These are phyloP conservation scores for Ustilago shanxiensis DNA, from an alignment of 1,284 basidiomycete species.

Conservation along the genomic window DNA sequence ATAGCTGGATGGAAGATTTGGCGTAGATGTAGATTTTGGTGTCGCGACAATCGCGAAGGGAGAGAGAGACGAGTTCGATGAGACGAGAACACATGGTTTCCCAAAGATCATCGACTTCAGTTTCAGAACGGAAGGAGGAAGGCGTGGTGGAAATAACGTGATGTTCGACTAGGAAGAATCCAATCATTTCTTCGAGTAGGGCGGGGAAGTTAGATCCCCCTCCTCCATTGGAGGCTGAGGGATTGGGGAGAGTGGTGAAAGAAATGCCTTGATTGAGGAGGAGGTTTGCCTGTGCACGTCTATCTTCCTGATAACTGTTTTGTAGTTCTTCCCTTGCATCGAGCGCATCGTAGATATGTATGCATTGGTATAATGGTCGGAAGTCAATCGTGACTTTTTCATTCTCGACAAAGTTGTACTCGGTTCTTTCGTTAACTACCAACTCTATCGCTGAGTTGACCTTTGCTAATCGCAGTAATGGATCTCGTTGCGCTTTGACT, in stretches of 20 bases:
- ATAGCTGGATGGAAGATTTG: slow-evolving; percentile 86
- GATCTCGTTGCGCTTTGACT: slow-evolving; percentile 62
- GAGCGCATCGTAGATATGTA: slow-evolving; percentile 94
- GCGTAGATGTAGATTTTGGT: slow-evolving; percentile 85
- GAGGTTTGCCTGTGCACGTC: slow-evolving; percentile 91
- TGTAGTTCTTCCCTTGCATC: slow-evolving; percentile 90
- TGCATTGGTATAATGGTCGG: slow-evolving; percentile 93
- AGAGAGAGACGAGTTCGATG: slow-evolving; percentile 80
- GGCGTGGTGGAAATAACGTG: slow-evolving; percentile 88
- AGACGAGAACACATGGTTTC: slow-evolving; percentile 86
- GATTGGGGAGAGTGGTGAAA: slow-evolving; percentile 57
- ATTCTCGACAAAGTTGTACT: slow-evolving; percentile 92
- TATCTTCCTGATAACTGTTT: slow-evolving; percentile 92
- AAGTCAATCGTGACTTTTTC: slow-evolving; percentile 91
- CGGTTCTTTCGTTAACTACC: slow-evolving; percentile 91
- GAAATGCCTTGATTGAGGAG: slow-evolving; percentile 80
- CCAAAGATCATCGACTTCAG: slow-evolving; percentile 96
- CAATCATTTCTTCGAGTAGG: slow-evolving; percentile 86
- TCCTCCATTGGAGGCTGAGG: slow-evolving; percentile 3
- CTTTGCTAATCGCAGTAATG: slow-evolving; percentile 76
- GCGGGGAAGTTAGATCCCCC: slow-evolving; percentile 47
- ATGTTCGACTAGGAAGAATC: slow-evolving; percentile 97
- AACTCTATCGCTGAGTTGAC: slow-evolving; percentile 95
- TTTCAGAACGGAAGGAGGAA: slow-evolving; percentile 81
- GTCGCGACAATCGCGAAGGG: slow-evolving; percentile 82